Conservation (phyloP, 306 rosid species). For the Chamaecrista fasciculata region DNA sequence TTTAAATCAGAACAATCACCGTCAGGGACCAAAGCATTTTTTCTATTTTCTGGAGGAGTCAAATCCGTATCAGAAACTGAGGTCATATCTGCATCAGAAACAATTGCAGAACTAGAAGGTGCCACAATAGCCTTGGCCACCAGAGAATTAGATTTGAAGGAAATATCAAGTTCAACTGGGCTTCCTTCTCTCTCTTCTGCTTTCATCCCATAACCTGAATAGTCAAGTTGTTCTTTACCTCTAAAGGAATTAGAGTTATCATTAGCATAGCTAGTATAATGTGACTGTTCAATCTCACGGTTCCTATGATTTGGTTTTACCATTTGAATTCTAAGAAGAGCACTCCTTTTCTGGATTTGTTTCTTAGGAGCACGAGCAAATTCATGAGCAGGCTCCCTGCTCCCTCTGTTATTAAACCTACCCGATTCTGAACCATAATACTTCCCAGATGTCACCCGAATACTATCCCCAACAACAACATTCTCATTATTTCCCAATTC, state of each 20-base stretch:
- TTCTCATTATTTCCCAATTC: slow-evolving; percentile 40
- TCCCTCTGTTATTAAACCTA: slow-evolving; percentile 45
- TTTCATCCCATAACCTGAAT: slow-evolving; percentile 43
- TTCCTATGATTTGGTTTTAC: slow-evolving; percentile 52
- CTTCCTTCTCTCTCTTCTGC: slow-evolving; percentile 53
- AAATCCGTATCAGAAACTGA: slow-evolving; percentile 29
- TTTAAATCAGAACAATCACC: slow-evolving; percentile 28
- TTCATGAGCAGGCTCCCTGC: slow-evolving; percentile 53
- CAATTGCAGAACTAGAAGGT: slow-evolving; percentile 37
- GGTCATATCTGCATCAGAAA: slow-evolving; percentile 27
- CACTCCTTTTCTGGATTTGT: slow-evolving; percentile 92
- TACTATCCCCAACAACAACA: slow-evolving; percentile 32
- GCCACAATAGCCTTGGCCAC: slow-evolving; percentile 81
- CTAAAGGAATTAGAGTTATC: slow-evolving; percentile 45
- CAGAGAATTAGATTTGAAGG: slow-evolving; percentile 75
- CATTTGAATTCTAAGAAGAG: slow-evolving; percentile 73
- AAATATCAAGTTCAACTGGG: slow-evolving; percentile 79
- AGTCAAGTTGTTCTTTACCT: slow-evolving; percentile 52
- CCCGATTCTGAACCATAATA: slow-evolving; percentile 45
- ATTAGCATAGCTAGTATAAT: slow-evolving; percentile 46
- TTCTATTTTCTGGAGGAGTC: slow-evolving; percentile 19
- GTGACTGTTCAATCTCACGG: slow-evolving; percentile 54
- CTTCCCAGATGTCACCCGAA: slow-evolving; percentile 27
- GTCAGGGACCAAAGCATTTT: slow-evolving; percentile 25
- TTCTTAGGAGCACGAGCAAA: slow-evolving; percentile 59